These are phyloP conservation scores for Henningerozyma blattae DNA, from an alignment of 805 yeast genomes.

Conservation along the genomic window DNA sequence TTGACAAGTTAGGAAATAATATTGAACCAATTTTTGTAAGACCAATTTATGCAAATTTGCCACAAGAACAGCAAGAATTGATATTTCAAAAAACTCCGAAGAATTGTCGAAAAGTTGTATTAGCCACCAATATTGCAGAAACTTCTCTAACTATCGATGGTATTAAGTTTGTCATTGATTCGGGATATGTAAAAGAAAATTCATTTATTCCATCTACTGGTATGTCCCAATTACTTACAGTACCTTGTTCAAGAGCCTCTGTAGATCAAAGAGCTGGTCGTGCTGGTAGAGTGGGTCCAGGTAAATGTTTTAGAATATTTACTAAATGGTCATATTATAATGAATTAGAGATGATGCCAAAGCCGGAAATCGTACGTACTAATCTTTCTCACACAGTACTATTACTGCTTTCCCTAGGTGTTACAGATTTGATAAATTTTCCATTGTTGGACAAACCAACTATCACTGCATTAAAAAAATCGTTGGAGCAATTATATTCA, in stretches of 20 bases:
- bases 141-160: constrained; percentile 95
- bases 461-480: constrained; percentile 53
- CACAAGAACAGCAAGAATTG: constrained; percentile 66
- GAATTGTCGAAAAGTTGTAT: constrained; percentile 68
- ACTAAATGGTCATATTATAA: constrained; percentile 60
- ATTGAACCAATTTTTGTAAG: constrained; percentile 57
- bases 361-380: constrained; percentile 86
- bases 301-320: constrained; percentile 81
- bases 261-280: constrained; percentile 96
- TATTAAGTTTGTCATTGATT: constrained; percentile 86
- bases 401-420: constrained; percentile 69
- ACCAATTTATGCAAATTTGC: constrained; percentile 86
- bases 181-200: constrained; percentile 90
- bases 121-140: constrained; percentile 96
- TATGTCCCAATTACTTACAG: constrained; percentile 75
- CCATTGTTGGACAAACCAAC: constrained; percentile 91
- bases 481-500: constrained; percentile 73
- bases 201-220: constrained; percentile 80
- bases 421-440: constrained; percentile 67
- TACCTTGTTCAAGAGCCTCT: constrained; percentile 88
- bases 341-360: constrained; percentile 68
- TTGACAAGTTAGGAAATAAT: constrained; percentile 45
- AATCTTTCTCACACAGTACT: constrained; percentile 70
- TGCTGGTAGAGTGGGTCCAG: constrained; percentile 97
- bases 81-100: constrained; percentile 85